Evolutionary conservation across 106 monocot species (phyloP), one percentile per base, ranked within the genome.

Genomic region (Ottelia alismoides): DNA sequence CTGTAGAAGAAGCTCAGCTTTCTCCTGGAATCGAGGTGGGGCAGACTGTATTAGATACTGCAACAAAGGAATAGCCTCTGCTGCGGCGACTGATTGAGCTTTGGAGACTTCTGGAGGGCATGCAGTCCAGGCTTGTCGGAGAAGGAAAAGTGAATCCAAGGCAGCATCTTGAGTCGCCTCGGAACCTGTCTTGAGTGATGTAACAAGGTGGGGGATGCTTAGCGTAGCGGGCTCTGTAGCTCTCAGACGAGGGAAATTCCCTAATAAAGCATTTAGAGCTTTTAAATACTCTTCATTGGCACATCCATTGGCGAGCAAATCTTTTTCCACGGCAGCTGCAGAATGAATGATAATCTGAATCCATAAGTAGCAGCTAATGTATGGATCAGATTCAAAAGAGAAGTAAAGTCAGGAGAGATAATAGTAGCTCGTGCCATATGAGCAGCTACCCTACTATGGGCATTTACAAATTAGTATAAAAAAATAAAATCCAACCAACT

Each of bases 321-420:
- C 92, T 53, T 72, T 92, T 59, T 87, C 92, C 31, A 92, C 53
- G 21, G 86, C 78, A 76, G 86, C 92, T 92, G 92, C 30, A 67
- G 22, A 30, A 56, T n/a, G 18, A 47, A 19, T 47, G 2, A n/a
- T n/a, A n/a, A n/a, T n/a, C n/a, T n/a, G n/a, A n/a, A n/a, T n/a
- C n/a, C n/a, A 43, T 43, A 43, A 43, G 16, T 16, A 43, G 6
- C 10, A 16, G 16, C 10, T 43, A 7, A 43, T 6, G 40, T 16
- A 43, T 43, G 40, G 40, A 43, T 7, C 40, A 7, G 16, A 43
- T 19, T 46, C 2, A 27, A 3, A 2, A 17, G 25, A 31, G 19
- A 18, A 30, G 6, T 20, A 55, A 20, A 55, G 2, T 11, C 17
- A 14, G 21, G 14, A 30, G 7, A 12, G 25, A 44, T 45, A 26